These are phyloP conservation scores for Leccinum obscurum DNA, from an alignment of 768 basidiomycete genomes.

Conservation along the genomic window DNA sequence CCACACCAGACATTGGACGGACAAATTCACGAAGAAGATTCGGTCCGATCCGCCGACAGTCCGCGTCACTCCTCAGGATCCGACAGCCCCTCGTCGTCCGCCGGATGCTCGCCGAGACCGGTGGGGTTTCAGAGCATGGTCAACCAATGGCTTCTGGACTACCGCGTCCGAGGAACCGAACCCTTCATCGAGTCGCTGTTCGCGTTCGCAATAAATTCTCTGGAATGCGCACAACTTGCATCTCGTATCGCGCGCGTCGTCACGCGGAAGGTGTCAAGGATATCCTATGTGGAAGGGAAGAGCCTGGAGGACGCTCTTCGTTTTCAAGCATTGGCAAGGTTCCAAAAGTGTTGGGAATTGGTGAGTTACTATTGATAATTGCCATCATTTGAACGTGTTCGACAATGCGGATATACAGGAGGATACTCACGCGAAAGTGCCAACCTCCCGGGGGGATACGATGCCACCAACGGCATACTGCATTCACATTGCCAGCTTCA, in stretches of 20 bases:
- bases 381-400: neutral
- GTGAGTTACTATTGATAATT: conserved; percentile 11
- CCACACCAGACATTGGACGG: neutral
- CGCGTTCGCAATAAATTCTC: conserved; percentile 15
- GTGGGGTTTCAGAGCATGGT: conserved; percentile 17
- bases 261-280: conserved; percentile 1
- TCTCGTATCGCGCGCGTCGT: conserved; percentile 18
- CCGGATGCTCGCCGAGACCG: neutral
- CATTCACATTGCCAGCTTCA: conserved; percentile 33
- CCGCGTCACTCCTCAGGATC: conserved; percentile 10
- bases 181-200: conserved; percentile 19
- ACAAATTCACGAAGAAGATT: conserved; percentile 1
- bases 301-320: conserved; percentile 15
- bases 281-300: conserved; percentile 15
- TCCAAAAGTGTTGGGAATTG: conserved; percentile 16
- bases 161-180: conserved; percentile 16
- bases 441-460: conserved; percentile 1
- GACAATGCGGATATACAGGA: conserved; percentile 12
- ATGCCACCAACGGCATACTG: conserved; percentile 16
- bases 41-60: neutral
- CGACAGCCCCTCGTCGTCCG: conserved; percentile 15
- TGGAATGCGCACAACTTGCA: conserved; percentile 14
- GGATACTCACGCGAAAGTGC: conserved; percentile 9
- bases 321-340: conserved; percentile 12
- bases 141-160: conserved; percentile 24